Conservation (phyloP, 306 rosid species). For the Quercus robur region DNA sequence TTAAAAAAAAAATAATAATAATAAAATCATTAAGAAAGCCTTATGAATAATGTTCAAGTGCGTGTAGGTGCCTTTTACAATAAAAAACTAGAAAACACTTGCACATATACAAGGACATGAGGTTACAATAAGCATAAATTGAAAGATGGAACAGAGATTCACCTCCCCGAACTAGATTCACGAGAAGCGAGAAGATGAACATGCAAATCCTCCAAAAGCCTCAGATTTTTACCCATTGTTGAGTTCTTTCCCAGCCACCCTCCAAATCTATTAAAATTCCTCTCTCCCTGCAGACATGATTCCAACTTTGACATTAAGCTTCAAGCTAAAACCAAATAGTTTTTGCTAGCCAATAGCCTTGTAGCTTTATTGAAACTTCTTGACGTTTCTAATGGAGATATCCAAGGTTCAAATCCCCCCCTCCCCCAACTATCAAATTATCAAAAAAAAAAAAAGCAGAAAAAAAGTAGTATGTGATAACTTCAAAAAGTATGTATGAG, state of each 20-base stretch:
- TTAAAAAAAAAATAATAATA: background rate
- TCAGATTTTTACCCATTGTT: conserved; percentile 70
- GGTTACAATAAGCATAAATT: conserved; percentile 7
- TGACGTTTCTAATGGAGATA: no score
- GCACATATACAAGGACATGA: conserved; percentile 9
- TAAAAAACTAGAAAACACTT: conserved; percentile 1
- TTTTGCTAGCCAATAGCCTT: no score
- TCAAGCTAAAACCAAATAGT: conserved; percentile 1
- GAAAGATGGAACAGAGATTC: conserved; percentile 25
- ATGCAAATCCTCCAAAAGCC: conserved; percentile 93
- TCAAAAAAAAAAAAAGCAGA: no score
- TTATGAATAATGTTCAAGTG: conserved; percentile 4
- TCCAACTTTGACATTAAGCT: conserved; percentile 12
- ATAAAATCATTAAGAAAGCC: conserved; percentile 2
- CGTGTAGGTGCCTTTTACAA: conserved; percentile 3
- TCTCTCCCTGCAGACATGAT: conserved; percentile 65
- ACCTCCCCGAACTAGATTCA: conserved; percentile 81
- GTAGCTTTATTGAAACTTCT: no score
- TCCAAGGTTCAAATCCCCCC: no score
- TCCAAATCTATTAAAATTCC: conserved; percentile 89
- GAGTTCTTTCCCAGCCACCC: conserved; percentile 99
- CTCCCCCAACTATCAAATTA: no score
- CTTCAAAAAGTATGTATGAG: conserved; percentile 1
- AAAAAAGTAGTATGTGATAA: background rate
- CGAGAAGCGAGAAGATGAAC: conserved; percentile 93